Conservation (phyloP, 169 alveolate species). For the Cystoisospora suis region DNA sequence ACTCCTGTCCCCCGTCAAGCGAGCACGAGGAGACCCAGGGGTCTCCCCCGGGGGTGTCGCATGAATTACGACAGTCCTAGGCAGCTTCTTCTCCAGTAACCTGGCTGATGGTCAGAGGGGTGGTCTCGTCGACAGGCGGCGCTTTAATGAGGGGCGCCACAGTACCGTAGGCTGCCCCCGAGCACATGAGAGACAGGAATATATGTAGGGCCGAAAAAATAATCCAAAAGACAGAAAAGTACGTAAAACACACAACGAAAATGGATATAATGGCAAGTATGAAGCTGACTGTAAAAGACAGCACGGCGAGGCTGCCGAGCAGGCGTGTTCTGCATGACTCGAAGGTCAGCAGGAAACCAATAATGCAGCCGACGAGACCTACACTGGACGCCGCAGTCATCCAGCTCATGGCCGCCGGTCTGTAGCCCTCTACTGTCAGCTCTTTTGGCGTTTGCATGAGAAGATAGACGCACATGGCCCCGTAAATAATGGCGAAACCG, state of each 20-base stretch:
- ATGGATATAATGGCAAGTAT: slow-evolving; percentile 14
- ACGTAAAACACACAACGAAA: slow-evolving; percentile 12
- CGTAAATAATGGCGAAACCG: slow-evolving; percentile 8
- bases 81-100: slow-evolving; percentile 5
- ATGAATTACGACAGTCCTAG: too few relatives aligned
- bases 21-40: too few relatives aligned
- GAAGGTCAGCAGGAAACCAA: slow-evolving; percentile 43
- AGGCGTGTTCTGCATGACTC: slow-evolving; percentile 43
- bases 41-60: too few relatives aligned
- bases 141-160: not conserved
- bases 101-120: slow-evolving; percentile 4
- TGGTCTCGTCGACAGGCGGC: slow-evolving; percentile 21
- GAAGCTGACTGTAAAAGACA: slow-evolving; percentile 33
- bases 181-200: slow-evolving; percentile 45
- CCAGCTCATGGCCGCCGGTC: slow-evolving; percentile 41
- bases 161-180: slow-evolving; percentile 41
- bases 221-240: slow-evolving; percentile 57
- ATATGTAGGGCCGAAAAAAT: slow-evolving; percentile 37
- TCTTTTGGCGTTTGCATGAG: slow-evolving; percentile 40
- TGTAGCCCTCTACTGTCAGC: not conserved
- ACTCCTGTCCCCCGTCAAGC: too few relatives aligned
- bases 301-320: slow-evolving; percentile 32
- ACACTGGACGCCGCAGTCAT: slow-evolving; percentile 28
- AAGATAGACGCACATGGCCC: slow-evolving; percentile 28
- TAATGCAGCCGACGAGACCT: slow-evolving; percentile 45